Evolutionary conservation across 1,284 basidiomycete species (phyloP).

Genomic region (Austroboletus niveus): DNA sequence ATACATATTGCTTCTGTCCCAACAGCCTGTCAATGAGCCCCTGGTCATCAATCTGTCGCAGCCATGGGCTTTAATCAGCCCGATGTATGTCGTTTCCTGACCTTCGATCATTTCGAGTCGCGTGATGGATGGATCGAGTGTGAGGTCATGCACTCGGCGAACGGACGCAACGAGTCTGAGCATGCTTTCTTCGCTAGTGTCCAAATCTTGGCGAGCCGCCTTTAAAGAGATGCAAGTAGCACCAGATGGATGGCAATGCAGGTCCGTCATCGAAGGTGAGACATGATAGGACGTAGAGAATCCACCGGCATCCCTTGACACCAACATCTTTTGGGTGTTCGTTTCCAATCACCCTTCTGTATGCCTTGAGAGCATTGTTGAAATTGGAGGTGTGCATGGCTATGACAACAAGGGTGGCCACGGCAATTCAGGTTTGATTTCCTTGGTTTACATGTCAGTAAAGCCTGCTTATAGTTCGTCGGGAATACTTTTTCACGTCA

Average conservation of each 20-base stretch:
- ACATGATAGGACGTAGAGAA: constrained; percentile 63
- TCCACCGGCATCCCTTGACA: constrained; percentile 53
- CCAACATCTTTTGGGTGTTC: constrained; percentile 46
- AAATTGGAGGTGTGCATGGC: constrained; percentile 58
- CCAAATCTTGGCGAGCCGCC: constrained; percentile 40
- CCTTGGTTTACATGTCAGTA: constrained; percentile 50
- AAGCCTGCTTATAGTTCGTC: constrained; percentile 45
- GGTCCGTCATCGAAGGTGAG: constrained; percentile 46
- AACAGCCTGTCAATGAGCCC: too few relatives aligned
- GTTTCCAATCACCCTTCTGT: constrained; percentile 42
- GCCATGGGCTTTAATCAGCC: too few relatives aligned
- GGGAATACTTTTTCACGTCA: constrained; percentile 45
- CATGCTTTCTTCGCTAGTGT: constrained; percentile 25
- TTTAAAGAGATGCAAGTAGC: constrained; percentile 77
- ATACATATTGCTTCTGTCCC: too few relatives aligned
- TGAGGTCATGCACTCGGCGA: constrained; percentile 79
- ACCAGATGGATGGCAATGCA: constrained; percentile 51
- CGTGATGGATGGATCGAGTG: constrained; percentile 71
- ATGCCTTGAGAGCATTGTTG: constrained; percentile 60
- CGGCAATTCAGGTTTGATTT: constrained; percentile 31
- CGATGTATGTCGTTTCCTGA: too few relatives aligned
- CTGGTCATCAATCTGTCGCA: too few relatives aligned
- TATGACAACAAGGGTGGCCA: constrained; percentile 50
- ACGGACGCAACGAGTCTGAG: constrained; percentile 47
- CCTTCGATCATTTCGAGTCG: constrained; percentile 22